phyloP scores from a whole-genome alignment of 306 rosid genomes.

The Glycine soja region DNA sequence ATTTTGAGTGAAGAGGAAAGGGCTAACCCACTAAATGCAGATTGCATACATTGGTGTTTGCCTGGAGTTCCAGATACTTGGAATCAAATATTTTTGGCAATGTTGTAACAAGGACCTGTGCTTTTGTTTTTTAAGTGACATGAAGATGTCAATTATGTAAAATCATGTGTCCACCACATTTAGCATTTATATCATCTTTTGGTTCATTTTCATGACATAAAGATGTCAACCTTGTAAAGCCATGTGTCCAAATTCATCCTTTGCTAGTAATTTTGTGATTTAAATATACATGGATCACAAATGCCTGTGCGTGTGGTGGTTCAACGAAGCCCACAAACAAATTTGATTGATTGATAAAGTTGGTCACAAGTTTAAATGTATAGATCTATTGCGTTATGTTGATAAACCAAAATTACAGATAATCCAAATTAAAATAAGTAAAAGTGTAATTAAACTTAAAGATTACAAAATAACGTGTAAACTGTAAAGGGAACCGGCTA shows the following conservation, averaged over 20 bases:
- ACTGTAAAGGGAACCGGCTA: too few relatives aligned
- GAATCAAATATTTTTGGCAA: slow-evolving; percentile 88
- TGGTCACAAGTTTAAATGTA: too few relatives aligned
- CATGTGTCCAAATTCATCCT: slow-evolving; percentile 33
- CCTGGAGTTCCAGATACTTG: slow-evolving; percentile 94
- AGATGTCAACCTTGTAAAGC: slow-evolving; percentile 45
- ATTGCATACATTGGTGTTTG: slow-evolving; percentile 98
- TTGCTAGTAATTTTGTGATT: slow-evolving; percentile 16
- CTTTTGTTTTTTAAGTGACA: slow-evolving; percentile 27
- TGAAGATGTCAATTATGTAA: slow-evolving; percentile 50
- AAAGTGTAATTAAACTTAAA: too few relatives aligned
- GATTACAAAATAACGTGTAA: too few relatives aligned
- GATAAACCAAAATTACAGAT: too few relatives aligned
- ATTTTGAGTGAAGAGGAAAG: slow-evolving; percentile 64
- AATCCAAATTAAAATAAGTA: too few relatives aligned
- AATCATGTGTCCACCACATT: slow-evolving; percentile 35
- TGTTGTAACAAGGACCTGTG: slow-evolving; percentile 55
- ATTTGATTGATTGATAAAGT: too few relatives aligned
- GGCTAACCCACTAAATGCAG: slow-evolving; percentile 77
- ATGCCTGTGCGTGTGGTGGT: too few relatives aligned
- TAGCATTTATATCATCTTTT: slow-evolving; percentile 20
- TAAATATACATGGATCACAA: slow-evolving; percentile 16
- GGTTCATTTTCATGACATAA: slow-evolving; percentile 35
- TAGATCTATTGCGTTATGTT: too few relatives aligned
- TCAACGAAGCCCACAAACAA: too few relatives aligned